These are phyloP conservation scores for Aspergillus pseudoglaucus DNA, from an alignment of 2,329 filamentous ascomycete genomes.

Conservation along the genomic window DNA sequence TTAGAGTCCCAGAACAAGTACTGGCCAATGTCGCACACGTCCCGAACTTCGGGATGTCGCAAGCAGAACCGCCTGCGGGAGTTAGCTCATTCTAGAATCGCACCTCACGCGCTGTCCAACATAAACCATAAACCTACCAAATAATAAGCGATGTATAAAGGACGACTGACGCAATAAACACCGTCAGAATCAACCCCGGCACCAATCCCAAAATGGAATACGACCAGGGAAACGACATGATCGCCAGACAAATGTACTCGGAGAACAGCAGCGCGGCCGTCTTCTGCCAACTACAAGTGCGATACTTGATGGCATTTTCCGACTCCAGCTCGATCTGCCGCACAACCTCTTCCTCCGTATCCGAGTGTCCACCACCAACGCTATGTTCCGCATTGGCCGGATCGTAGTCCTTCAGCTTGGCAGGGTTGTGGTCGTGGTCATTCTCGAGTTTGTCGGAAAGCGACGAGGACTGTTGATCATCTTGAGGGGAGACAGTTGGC, in stretches of 20 bases:
- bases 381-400: slow-evolving; percentile 19
- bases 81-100: slow-evolving; percentile 1
- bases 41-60: slow-evolving; percentile 80
- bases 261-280: slow-evolving; percentile 86
- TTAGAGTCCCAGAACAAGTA: slow-evolving; percentile 83
- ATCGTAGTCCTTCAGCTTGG: slow-evolving; percentile 24
- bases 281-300: slow-evolving; percentile 93
- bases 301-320: slow-evolving; percentile 76
- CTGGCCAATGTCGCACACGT: slow-evolving; percentile 93
- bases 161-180: slow-evolving; percentile 69
- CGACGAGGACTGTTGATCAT: slow-evolving; percentile 13
- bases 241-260: slow-evolving; percentile 87
- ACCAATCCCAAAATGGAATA: slow-evolving; percentile 84
- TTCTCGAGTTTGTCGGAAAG: slow-evolving; percentile 16
- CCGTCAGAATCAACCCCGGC: slow-evolving; percentile 75
- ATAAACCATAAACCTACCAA: slow-evolving; percentile 41
- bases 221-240: slow-evolving; percentile 94
- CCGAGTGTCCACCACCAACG: slow-evolving; percentile 22
- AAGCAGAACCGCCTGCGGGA: slow-evolving; percentile 74
- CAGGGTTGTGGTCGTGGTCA: slow-evolving; percentile 9
- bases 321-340: slow-evolving; percentile 72
- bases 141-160: slow-evolving; percentile 71
- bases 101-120: slow-evolving; percentile 7
- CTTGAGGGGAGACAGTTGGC: slow-evolving; percentile 6
- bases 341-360: slow-evolving; percentile 42